Conservation (phyloP, 225 moss, liverwort and hornwort genomes). For the Physcomitrium patens region DNA sequence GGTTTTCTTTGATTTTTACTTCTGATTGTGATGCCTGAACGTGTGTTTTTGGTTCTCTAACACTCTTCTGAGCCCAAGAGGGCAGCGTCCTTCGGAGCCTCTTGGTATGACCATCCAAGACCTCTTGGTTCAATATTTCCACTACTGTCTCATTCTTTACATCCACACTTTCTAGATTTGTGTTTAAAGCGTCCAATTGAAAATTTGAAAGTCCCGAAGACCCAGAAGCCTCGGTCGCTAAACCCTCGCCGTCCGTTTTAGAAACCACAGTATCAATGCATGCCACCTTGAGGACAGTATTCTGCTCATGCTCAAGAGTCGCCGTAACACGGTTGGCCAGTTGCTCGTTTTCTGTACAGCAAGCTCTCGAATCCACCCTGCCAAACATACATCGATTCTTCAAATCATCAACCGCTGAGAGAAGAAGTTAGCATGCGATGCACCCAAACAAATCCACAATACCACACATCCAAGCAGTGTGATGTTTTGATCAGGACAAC, state of each 20-base stretch:
- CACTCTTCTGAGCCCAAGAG: conserved; percentile 46
- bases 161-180: background rate
- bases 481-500: background rate
- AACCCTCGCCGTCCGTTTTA: background rate
- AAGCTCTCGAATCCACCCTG: conserved; percentile 24
- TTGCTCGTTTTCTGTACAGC: background rate
- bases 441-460: background rate
- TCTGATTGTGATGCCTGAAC: background rate
- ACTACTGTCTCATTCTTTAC: background rate
- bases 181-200: background rate
- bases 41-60: conserved; percentile 5
- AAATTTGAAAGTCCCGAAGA: background rate
- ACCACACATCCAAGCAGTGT: background rate
- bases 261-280: background rate
- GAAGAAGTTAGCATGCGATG: background rate
- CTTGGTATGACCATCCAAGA: background rate
- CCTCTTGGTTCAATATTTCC: background rate
- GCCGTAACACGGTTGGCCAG: background rate
- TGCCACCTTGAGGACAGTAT: background rate
- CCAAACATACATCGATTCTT: background rate
- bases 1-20: background rate
- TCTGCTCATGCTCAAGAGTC: conserved; percentile 5
- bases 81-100: conserved; percentile 51
- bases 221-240: background rate
- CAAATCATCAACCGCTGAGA: background rate